Evolutionary conservation across 2,329 filamentous ascomycete species (phyloP).

Genomic region (Fusarium napiforme): DNA sequence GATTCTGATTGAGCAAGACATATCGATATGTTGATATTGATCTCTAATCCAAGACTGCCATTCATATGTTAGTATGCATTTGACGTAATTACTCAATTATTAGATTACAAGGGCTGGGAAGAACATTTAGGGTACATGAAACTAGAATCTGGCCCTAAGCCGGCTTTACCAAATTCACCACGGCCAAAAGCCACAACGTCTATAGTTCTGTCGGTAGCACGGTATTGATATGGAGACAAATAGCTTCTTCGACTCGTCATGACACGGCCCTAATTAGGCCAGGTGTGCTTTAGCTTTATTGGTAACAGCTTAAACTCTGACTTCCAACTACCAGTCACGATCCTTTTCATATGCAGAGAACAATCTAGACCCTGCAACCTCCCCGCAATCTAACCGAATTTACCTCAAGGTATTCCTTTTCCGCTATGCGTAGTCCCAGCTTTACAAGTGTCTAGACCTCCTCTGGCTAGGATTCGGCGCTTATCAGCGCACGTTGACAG

Average conservation of each 20-base stretch:
- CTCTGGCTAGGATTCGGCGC: not conserved
- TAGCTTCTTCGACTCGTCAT: not conserved
- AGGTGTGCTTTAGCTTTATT: not conserved
- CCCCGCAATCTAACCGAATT: not conserved
- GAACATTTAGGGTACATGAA: not conserved
- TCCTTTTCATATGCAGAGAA: not conserved
- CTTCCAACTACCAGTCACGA: not conserved
- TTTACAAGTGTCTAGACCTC: not conserved
- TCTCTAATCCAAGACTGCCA: not conserved
- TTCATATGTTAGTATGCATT: too few species aligned
- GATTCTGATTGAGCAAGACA: too few species aligned
- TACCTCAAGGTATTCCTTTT: not conserved
- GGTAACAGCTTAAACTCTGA: not conserved
- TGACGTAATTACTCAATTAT: too few species aligned
- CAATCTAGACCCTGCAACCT: not conserved
- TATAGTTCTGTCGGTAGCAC: too few species aligned
- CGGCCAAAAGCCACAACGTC: too few species aligned
- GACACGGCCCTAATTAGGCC: not conserved
- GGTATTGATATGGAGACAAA: not conserved
- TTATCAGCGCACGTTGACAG: not conserved
- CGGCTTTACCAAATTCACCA: not conserved
- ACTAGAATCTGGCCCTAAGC: not conserved
- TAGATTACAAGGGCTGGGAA: fast-evolving
- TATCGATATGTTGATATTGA: too few species aligned
- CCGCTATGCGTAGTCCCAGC: not conserved